A percentile compares a stretch with the other conserved stretches of the same genome.
Conservation (phyloP, 164 flowering plant species). For the Amborella trichopoda region DNA sequence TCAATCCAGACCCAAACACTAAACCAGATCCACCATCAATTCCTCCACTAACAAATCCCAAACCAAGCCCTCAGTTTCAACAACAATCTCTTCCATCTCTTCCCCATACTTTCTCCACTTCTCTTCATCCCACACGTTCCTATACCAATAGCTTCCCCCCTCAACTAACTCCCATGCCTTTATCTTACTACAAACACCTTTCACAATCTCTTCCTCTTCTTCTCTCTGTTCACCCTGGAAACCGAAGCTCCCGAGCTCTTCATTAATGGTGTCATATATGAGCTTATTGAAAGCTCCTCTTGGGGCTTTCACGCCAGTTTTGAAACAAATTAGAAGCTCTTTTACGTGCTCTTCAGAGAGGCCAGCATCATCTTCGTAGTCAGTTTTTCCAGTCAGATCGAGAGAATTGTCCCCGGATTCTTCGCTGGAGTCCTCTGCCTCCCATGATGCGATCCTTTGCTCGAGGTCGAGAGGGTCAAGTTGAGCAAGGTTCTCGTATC, state of each 20-base stretch:
- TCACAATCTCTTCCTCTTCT: slow-evolving; percentile 15
- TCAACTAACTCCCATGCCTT: slow-evolving; percentile 14
- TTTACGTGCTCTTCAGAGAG: too few relatives aligned
- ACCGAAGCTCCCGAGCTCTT: too few relatives aligned
- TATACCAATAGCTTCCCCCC: slow-evolving; percentile 27
- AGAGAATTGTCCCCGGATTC: slow-evolving; percentile 4
- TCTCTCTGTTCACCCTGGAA: too few relatives aligned
- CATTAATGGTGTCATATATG: too few relatives aligned
- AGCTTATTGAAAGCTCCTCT: too few relatives aligned
- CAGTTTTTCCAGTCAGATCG: too few relatives aligned
- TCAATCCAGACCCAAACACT: too few relatives aligned
- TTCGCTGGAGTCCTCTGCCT: slow-evolving; percentile 14
- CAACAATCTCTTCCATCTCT: slow-evolving; percentile 25
- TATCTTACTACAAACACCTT: slow-evolving; percentile 34
- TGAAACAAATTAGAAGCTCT: too few relatives aligned
- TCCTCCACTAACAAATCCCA: slow-evolving; percentile 35
- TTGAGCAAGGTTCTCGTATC: slow-evolving; percentile 29
- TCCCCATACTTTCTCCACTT: slow-evolving; percentile 29
- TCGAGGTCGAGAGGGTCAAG: slow-evolving; percentile 44
- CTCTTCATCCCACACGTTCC: slow-evolving; percentile 37
- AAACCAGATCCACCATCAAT: slow-evolving; percentile 30
- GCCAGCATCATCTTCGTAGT: too few relatives aligned
- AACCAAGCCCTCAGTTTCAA: slow-evolving; percentile 28
- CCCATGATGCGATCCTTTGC: slow-evolving; percentile 20
- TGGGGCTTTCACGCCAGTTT: too few relatives aligned